These are phyloP conservation scores for Acanthamoeba royreba DNA, from an alignment of 208 protist genomes.

Conservation along the genomic window DNA sequence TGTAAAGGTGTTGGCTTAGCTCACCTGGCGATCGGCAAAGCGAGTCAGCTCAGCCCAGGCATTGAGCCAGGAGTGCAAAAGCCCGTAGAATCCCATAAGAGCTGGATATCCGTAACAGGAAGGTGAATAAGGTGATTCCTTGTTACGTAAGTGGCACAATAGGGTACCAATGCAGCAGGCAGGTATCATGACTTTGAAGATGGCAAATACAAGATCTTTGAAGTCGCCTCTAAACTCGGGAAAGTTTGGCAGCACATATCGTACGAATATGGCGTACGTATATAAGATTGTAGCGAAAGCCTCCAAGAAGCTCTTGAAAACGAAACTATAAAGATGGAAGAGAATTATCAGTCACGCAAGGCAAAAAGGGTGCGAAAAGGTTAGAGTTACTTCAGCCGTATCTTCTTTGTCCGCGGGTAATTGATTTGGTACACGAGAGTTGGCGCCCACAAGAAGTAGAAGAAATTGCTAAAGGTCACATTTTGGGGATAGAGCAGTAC, in stretches of 20 bases:
- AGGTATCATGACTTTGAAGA: slow-evolving; percentile 43
- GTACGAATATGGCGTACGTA: slow-evolving; percentile 41
- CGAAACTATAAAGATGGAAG: not conserved
- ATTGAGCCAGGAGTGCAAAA: slow-evolving; percentile 29
- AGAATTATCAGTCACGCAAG: not conserved
- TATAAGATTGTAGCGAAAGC: not conserved
- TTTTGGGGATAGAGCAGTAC: slow-evolving; percentile 31
- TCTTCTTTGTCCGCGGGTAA: slow-evolving; percentile 39
- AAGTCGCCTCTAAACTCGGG: not conserved
- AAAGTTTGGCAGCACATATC: not conserved
- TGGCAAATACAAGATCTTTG: slow-evolving; percentile 22
- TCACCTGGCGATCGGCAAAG: slow-evolving; percentile 32
- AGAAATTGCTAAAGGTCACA: slow-evolving; percentile 27
- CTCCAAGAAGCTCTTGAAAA: slow-evolving; percentile 16
- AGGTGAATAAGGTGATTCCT: not conserved
- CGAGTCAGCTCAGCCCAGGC: slow-evolving; percentile 33
- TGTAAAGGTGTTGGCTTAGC: not conserved
- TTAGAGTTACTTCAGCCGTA: not conserved
- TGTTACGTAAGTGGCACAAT: not conserved
- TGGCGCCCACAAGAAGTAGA: slow-evolving; percentile 46
- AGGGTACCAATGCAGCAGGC: not conserved
- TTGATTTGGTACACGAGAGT: slow-evolving; percentile 29
- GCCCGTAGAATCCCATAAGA: slow-evolving; percentile 39
- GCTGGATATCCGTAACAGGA: not conserved
- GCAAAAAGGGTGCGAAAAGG: not conserved